These are phyloP conservation scores for Gorgonomyces haynaldii DNA, from an alignment of 192 early-diverging fungal species.

Conservation along the genomic window DNA sequence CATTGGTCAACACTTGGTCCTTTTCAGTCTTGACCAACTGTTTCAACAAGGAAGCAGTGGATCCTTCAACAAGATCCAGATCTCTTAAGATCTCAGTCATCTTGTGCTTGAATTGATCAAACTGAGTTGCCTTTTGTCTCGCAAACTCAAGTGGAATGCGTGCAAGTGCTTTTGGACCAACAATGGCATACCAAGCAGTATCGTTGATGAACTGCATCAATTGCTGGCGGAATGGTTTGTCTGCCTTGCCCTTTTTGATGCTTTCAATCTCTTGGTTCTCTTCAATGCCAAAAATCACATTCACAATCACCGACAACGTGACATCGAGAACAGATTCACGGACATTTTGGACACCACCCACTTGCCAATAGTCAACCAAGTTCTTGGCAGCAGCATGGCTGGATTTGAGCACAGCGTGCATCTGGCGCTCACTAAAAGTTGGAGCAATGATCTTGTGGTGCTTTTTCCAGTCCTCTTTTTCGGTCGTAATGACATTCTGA, in stretches of 20 bases:
- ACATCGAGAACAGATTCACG: background rate
- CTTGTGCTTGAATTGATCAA: background rate
- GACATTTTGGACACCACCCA: background rate
- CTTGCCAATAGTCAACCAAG: constrained; percentile 14
- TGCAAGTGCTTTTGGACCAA: too few species aligned
- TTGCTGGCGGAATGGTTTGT: too few species aligned
- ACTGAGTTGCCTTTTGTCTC: too few species aligned
- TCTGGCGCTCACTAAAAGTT: constrained; percentile 15
- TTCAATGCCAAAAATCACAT: constrained; percentile 11
- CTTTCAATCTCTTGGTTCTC: too few species aligned
- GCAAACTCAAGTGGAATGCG: too few species aligned
- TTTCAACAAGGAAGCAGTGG: background rate
- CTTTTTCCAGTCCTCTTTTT: constrained; percentile 15
- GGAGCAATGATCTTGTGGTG: constrained; percentile 21
- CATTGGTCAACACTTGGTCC: constrained; percentile 7
- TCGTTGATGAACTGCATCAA: too few species aligned
- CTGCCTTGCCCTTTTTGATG: too few species aligned
- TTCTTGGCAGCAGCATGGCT: constrained; percentile 4
- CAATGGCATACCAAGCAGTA: too few species aligned
- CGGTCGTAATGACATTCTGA: constrained; percentile 18
- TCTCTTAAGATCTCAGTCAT: constrained; percentile 2
- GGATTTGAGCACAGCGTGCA: constrained; percentile 11
- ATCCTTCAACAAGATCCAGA: background rate
- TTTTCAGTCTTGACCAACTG: background rate
- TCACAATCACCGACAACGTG: constrained; percentile 13